A percentile compares a stretch with the other conserved stretches of the same genome.
Evolutionary conservation across 495 filamentous ascomycete genomes (phyloP).

Genomic region (Delitschia confertaspora): DNA sequence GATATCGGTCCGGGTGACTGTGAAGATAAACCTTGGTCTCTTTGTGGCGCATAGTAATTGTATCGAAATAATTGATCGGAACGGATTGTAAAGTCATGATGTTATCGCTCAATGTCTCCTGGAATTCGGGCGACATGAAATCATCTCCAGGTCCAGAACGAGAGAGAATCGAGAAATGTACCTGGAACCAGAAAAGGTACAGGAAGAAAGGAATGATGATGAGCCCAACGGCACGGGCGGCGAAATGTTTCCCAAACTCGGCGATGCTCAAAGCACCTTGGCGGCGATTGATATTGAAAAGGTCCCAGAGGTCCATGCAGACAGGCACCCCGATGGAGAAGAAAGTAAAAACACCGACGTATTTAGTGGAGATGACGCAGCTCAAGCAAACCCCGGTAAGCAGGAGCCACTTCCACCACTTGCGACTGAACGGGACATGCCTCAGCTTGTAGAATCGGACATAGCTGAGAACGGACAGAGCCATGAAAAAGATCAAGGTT

Average conservation of each 20-base stretch:
- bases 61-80: slow-evolving; percentile 82
- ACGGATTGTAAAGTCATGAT: slow-evolving; percentile 78
- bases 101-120: slow-evolving; percentile 93
- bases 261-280: slow-evolving; percentile 66
- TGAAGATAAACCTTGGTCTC: slow-evolving; percentile 94
- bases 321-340: slow-evolving; percentile 94
- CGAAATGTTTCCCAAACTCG: slow-evolving; percentile 83
- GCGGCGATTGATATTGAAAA: slow-evolving; percentile 77
- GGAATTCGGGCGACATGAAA: slow-evolving; percentile 97
- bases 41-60: slow-evolving; percentile 83
- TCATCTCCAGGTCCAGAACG: slow-evolving; percentile 92
- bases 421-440: slow-evolving; percentile 78
- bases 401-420: slow-evolving; percentile 99
- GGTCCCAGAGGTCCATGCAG: slow-evolving; percentile 86
- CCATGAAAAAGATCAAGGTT: slow-evolving; percentile 90
- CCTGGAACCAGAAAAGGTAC: slow-evolving; percentile 99
- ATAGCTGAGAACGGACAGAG: slow-evolving; percentile 84
- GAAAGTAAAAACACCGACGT: slow-evolving; percentile 94
- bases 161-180: slow-evolving; percentile 85
- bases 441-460: slow-evolving; percentile 96
- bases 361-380: slow-evolving; percentile 97
- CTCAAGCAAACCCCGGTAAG: slow-evolving; percentile 88
- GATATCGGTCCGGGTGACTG: slow-evolving; percentile 83
- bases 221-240: slow-evolving; percentile 69
- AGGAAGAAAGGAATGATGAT: slow-evolving; percentile 91